Evolutionary conservation across 2,329 filamentous ascomycete genomes (phyloP), one percentile per base, ranked within the genome.

Genomic region (Penicillium frequentans): DNA sequence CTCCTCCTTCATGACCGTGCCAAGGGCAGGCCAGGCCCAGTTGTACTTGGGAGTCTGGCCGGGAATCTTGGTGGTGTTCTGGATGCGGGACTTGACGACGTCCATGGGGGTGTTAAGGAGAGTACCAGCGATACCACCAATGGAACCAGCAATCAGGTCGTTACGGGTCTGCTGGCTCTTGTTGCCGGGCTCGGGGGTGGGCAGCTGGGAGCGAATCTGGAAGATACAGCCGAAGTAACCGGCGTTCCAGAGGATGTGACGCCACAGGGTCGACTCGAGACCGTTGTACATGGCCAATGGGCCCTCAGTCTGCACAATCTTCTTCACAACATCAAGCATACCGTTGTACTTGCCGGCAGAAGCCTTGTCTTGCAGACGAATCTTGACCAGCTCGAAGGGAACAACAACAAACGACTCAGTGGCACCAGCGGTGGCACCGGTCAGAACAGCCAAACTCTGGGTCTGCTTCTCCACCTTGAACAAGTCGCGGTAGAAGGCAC

Each of bases 151-250:
- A 55, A 96, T 78, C 64, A 99, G 79, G 70, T 99, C 93, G 73
- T 96, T 97, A 57, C 84, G 78, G 77, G 96, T 90, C 79, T 97
- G 88, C 52, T 84, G 82, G 64, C 82, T 82, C 84, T 96, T 96
- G 76, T 86, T 89, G 45, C 76, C 76, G 14, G 73, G 71, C 55
- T 89, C 85, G n/a, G 89, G 87, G 72, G 86, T 84, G 60, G 95
- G 95, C 47, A 99, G 79, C 65, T 97, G 81, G 59, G 86, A 84
- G 73, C 93, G 90, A 61, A 98, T 91, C 79, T 99, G 95, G 86
- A 96, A 96, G 75, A 99, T 99, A 78, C 92, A 96, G 70, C 95
- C 95, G 75, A 99, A 99, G 84, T 96, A 97, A 57, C 93, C 93
- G 14, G 90, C 86, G 78, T 97, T 97, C 93, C 93, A 97, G 59